A percentile compares a stretch with the other conserved stretches of the same genome.
These are phyloP conservation scores for Pythium dissotocum DNA, from an alignment of 352 stramenopile species.

Conservation along the genomic window DNA sequence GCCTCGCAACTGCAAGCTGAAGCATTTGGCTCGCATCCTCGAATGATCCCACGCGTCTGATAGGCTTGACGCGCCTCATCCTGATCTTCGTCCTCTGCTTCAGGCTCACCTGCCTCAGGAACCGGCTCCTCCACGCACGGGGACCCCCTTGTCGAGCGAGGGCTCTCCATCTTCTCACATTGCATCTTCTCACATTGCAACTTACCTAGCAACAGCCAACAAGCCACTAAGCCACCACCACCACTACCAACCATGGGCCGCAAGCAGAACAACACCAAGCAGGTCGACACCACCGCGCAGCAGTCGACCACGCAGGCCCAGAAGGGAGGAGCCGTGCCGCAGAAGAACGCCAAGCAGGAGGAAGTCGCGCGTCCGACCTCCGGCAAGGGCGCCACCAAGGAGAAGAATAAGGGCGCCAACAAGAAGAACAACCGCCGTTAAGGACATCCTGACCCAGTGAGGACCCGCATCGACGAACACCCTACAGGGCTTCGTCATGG, in stretches of 20 bases:
- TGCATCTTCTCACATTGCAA: background rate
- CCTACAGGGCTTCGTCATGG: no score
- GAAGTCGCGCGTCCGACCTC: slow-evolving; percentile 14
- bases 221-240: background rate
- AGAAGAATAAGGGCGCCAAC: slow-evolving; percentile 28
- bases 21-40: background rate
- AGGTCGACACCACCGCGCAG: background rate
- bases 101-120: no score
- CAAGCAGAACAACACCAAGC: slow-evolving; percentile 26
- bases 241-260: slow-evolving; percentile 16
- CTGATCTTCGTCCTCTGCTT: background rate
- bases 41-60: background rate
- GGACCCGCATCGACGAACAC: no score
- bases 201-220: background rate
- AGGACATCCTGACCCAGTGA: background rate
- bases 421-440: slow-evolving; percentile 26
- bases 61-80: background rate
- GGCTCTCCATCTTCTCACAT: background rate
- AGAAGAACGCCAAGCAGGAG: slow-evolving; percentile 28
- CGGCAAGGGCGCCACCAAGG: slow-evolving; percentile 23
- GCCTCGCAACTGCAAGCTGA: background rate
- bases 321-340: slow-evolving; percentile 12
- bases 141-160: no score
- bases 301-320: slow-evolving; percentile 13
- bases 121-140: no score